Base-by-base conservation (phyloP, 139 green algal genomes). In the Chlorella vulgaris region DNA sequence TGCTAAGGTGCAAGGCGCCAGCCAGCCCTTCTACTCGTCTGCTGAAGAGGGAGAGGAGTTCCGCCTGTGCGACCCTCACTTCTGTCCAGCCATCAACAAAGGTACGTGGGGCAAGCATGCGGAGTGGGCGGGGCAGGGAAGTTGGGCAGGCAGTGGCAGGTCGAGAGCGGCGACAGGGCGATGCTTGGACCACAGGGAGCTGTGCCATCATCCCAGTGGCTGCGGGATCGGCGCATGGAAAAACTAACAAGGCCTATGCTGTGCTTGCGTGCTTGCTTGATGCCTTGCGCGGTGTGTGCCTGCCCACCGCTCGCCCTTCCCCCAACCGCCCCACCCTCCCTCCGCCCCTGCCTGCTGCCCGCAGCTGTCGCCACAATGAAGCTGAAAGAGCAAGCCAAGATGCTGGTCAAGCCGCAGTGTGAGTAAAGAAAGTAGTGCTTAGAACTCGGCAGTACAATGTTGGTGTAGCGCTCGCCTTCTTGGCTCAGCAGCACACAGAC, bases 291-390 rank as follows among this genome's bases (percentile, higher is more conserved):
- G n/a, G n/a, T n/a, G n/a, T n/a, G n/a, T n/a, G n/a, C 26, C 61
- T 39, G 61, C n/a, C 61, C 24, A 39, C 7, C 61, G 24, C 3
- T 4, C 29, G 28, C 26, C 26, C 28, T 29, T 39, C 26, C 61
- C 29, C 26, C 2, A 38, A 2, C 22, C 29, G 3, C 61, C 18
- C 26, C 22, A 29, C 38, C 3, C 26, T 39, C 4, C 61, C 33
- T 73, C 88, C 7, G 90, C 89, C 82, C 63, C 69, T 19, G 65
- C 70, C 7, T 22, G 96, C 22, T 61, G 13, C 47, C 36, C 7
- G 60, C 85, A 8, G 93, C 91, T 7, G 75, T 95, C 6, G 91
- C 84, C 69, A 93, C 84, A 1, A 98, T 98, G 95, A 96, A 96
- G 87, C 84, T 90, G 50, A 90, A 86, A 18, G 95, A 97, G 88